Percentiles rank a stretch among this genome's conserved stretches.
Evolutionary conservation across 768 basidiomycete genomes (phyloP).

Genomic region (button mushroom (Agaricus bisporus)): DNA sequence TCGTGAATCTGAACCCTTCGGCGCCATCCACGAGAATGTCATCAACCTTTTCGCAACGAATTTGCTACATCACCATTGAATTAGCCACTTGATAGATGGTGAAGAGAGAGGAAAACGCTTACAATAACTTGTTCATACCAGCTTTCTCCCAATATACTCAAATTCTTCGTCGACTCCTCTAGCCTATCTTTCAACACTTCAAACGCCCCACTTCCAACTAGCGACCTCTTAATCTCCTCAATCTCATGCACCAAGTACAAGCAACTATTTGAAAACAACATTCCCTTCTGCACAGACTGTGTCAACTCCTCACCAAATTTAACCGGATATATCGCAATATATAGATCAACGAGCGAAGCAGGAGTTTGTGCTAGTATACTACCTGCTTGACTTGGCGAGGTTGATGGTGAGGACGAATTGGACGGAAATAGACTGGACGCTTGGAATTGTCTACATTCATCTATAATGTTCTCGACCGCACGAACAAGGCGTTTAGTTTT

Average conservation of each 20-base stretch:
- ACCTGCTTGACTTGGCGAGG: conserved; percentile 36
- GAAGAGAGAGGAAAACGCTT: conserved; percentile 18
- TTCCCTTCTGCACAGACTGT: conserved; percentile 41
- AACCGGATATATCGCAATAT: conserved; percentile 73
- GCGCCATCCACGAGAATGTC: conserved; percentile 45
- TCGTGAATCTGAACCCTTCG: conserved; percentile 62
- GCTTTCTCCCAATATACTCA: conserved; percentile 56
- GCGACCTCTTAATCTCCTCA: conserved; percentile 27
- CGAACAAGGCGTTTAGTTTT: conserved; percentile 44
- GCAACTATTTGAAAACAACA: conserved; percentile 83
- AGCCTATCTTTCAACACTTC: conserved; percentile 37
- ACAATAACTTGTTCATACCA: conserved; percentile 72
- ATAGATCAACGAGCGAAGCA: conserved; percentile 67
- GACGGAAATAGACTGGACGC: conserved; percentile 44
- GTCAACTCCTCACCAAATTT: conserved; percentile 42
- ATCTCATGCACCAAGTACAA: conserved; percentile 56
- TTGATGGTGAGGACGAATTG: conserved; percentile 18
- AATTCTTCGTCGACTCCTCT: conserved; percentile 40
- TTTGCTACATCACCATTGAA: conserved; percentile 31
- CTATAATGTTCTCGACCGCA: conserved; percentile 55
- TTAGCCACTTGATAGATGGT: not conserved
- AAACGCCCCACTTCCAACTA: conserved; percentile 6
- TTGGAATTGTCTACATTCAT: conserved; percentile 62
- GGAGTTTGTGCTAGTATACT: conserved; percentile 54
- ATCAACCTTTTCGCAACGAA: conserved; percentile 38